Evolutionary conservation across 805 yeast genomes (phyloP), one percentile per base, ranked within the genome.

Genomic region (Metschnikowia amazonensis): DNA sequence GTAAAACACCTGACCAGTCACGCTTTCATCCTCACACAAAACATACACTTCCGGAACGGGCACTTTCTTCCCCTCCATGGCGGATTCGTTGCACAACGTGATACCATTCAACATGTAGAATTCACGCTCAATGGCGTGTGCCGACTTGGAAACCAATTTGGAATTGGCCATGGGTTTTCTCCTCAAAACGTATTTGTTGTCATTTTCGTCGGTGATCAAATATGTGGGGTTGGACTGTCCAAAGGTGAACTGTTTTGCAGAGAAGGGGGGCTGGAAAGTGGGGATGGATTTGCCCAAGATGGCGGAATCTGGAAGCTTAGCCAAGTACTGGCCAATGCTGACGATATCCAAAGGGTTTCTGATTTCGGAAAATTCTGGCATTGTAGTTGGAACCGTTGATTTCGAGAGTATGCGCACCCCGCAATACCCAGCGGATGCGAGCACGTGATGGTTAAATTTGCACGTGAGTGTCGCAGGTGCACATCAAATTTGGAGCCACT

Each of bases 191-290:
- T 69, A 72, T 33, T 67, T 62, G 24, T 57, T 62, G 6, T 52
- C 56, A 1, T 69, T 69, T 2, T 66, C 57, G 50, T 78, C 82
- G 2, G 57, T 61, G 21, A 80, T 44, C 24, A 76, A 69, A 56
- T 79, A 81, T 1, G 84, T 79, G 10, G 86, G 86, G 56, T 81
- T 81, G 1, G 82, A 76, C 58, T 81, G 86, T 13, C 86, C 86
- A 58, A 75, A 79, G 23, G 70, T 70, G 63, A 81, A 81, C 60
- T 81, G 86, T 48, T 71, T 64, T 35, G 78, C 57, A 0, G 50
- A 51, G 11, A 62, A 61, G 42, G 62, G 48, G 37, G 57, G 52
- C 11, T 44, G 24, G 8, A 50, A 37, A 9, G 45, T 37, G 13
- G 55, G 52, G 5, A 59, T 46, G 17, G 46, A 31, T 7, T 55